These are phyloP conservation scores for Mangifera indica DNA, from an alignment of 345 rosid species.

Conservation along the genomic window DNA sequence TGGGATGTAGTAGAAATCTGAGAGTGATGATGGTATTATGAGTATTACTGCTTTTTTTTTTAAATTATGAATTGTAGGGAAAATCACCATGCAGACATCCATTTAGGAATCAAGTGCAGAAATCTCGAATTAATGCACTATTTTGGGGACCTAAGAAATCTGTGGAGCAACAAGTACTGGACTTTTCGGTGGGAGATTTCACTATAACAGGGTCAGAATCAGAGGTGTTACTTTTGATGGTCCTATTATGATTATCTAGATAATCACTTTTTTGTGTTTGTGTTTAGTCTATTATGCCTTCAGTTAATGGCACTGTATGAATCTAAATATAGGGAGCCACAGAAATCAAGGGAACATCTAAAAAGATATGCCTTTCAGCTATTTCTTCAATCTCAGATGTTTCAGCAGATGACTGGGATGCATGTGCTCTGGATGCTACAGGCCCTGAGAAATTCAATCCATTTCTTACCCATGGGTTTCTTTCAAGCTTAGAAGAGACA, in stretches of 20 bases:
- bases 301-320: conserved; percentile 12
- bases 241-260: conserved; percentile 11
- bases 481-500: conserved; percentile 83
- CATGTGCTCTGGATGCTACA: conserved; percentile 74
- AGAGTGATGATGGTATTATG: not conserved
- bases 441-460: conserved; percentile 69
- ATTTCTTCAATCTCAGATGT: conserved; percentile 74
- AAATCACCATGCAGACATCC: conserved; percentile 29
- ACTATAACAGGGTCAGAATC: conserved; percentile 45
- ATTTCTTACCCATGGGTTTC: conserved; percentile 73
- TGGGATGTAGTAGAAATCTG: not conserved
- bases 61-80: conserved; percentile 43
- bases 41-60: not conserved
- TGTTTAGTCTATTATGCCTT: not conserved
- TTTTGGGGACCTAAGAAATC: conserved; percentile 78
- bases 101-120: conserved; percentile 24
- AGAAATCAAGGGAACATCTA: conserved; percentile 23
- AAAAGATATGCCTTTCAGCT: conserved; percentile 52
- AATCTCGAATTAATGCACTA: conserved; percentile 46
- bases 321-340: conserved; percentile 41
- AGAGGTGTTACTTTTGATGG: conserved; percentile 50
- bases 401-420: conserved; percentile 68
- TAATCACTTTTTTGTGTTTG: not conserved
- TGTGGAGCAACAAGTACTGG: conserved; percentile 41
- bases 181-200: conserved; percentile 48